Evolutionary conservation across 108 stramenopile species (phyloP).

Genomic region (Seminavis robusta): DNA sequence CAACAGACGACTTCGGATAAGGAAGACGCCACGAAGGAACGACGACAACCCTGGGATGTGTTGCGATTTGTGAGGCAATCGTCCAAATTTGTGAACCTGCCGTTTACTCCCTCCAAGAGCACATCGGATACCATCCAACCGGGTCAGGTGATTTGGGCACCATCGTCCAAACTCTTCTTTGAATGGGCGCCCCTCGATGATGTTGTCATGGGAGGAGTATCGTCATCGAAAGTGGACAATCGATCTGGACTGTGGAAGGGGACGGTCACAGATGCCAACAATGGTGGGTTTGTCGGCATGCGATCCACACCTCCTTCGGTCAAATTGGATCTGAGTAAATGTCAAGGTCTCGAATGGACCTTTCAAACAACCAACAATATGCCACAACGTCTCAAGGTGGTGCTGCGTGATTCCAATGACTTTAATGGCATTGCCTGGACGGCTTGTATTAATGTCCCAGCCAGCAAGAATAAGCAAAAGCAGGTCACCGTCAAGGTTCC

Average conservation of each 20-base stretch:
- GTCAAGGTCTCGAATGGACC: conserved; percentile 54
- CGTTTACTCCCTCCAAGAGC: conserved; percentile 24
- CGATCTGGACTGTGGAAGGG: conserved; percentile 73
- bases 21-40: conserved; percentile 8
- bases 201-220: conserved; percentile 85
- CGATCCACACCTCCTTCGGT: conserved; percentile 59
- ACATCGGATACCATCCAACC: conserved; percentile 4
- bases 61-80: conserved; percentile 72
- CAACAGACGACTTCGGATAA: no score
- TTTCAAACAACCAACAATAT: conserved; percentile 14
- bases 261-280: conserved; percentile 75
- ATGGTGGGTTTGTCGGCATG: conserved; percentile 82
- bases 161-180: conserved; percentile 26
- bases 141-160: conserved; percentile 56
- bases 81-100: conserved; percentile 55
- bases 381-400: conserved; percentile 55
- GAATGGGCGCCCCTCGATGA: conserved; percentile 70
- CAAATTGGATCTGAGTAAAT: conserved; percentile 55
- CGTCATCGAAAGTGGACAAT: conserved; percentile 55
- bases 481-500: conserved; percentile 29
- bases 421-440: conserved; percentile 87
- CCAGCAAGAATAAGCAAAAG: not conserved
- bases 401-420: conserved; percentile 65
- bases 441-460: conserved; percentile 38
- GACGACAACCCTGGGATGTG: conserved; percentile 53